phyloP scores from a whole-genome alignment of 352 stramenopile species.

The Phytopythium kandeliae region DNA sequence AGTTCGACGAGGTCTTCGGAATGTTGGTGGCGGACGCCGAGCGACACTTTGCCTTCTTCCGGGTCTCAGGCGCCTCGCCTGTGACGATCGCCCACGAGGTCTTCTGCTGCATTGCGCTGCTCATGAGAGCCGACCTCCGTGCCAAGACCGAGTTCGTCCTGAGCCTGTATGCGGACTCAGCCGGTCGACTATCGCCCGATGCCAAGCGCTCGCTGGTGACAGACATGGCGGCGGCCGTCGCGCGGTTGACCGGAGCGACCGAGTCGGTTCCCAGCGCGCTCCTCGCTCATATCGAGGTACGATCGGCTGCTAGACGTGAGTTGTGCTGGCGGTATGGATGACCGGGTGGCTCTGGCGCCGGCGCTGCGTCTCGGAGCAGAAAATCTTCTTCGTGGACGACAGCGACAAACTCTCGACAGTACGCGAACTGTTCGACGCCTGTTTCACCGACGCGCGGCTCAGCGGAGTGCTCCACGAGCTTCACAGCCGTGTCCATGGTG shows the following conservation, averaged over 20 bases:
- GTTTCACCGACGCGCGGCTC: conserved; percentile 50
- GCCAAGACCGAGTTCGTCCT: conserved; percentile 57
- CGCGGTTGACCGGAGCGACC: conserved; percentile 31
- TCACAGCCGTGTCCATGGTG: conserved; percentile 40
- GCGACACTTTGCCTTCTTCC: conserved; percentile 67
- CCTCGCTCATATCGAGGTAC: conserved; percentile 16
- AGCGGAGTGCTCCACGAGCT: conserved; percentile 53
- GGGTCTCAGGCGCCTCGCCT: conserved; percentile 12
- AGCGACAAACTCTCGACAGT: conserved; percentile 27
- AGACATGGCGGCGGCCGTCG: conserved; percentile 33
- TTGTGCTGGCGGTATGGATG: background rate
- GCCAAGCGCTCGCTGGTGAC: conserved; percentile 33
- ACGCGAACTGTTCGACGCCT: conserved; percentile 46
- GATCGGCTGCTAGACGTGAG: background rate
- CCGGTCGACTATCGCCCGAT: conserved; percentile 31
- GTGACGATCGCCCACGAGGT: conserved; percentile 46
- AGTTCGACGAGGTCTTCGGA: conserved; percentile 77
- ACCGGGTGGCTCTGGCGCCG: background rate
- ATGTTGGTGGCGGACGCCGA: conserved; percentile 60
- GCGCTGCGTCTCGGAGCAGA: conserved; percentile 15
- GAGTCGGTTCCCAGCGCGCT: conserved; percentile 26
- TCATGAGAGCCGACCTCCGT: conserved; percentile 46
- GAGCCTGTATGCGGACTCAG: conserved; percentile 45
- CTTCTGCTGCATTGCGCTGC: conserved; percentile 49
- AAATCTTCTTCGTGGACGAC: conserved; percentile 33